A percentile compares a stretch with the other conserved stretches of the same genome.
Evolutionary conservation across 805 yeast species (phyloP).

Genomic region (Spathaspora sp.): DNA sequence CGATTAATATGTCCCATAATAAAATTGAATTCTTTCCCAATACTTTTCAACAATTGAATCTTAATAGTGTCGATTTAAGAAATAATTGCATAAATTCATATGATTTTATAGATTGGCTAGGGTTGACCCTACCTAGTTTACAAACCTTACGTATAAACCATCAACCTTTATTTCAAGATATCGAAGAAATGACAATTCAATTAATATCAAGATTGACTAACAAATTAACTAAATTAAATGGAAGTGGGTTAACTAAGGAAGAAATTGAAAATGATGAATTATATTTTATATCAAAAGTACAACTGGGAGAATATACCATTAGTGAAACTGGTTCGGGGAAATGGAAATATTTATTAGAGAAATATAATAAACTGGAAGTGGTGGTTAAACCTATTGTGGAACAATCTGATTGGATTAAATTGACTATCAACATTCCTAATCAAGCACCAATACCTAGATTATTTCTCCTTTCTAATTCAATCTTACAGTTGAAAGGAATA

Average conservation of each 20-base stretch:
- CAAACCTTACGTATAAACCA: conserved; percentile 44
- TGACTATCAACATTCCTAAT: neutral
- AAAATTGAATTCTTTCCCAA: neutral
- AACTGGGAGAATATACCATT: conserved; percentile 17
- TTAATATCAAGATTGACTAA: conserved; percentile 43
- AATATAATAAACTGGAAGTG: conserved; percentile 18
- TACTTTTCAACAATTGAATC: neutral
- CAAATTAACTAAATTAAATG: conserved; percentile 49
- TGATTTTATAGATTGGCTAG: conserved; percentile 40
- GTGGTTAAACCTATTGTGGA: neutral
- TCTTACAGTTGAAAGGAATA: conserved; percentile 33
- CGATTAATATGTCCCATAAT: conserved; percentile 13
- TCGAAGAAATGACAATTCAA: conserved; percentile 28
- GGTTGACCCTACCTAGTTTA: conserved; percentile 37
- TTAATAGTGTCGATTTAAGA: conserved; percentile 44
- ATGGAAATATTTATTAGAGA: conserved; percentile 41
- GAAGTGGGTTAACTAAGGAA: conserved; percentile 42
- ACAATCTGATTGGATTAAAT: conserved; percentile 3
- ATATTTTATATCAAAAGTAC: conserved; percentile 55
- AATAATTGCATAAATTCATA: conserved; percentile 46
- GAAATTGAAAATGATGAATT: conserved; percentile 66
- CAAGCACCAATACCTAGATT: neutral
- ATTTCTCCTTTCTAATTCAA: conserved; percentile 18
- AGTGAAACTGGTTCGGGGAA: conserved; percentile 16
- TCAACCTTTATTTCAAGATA: conserved; percentile 46